These are phyloP conservation scores for Colletotrichum lentis DNA, from an alignment of 2,329 filamentous ascomycete genomes.

Conservation along the genomic window DNA sequence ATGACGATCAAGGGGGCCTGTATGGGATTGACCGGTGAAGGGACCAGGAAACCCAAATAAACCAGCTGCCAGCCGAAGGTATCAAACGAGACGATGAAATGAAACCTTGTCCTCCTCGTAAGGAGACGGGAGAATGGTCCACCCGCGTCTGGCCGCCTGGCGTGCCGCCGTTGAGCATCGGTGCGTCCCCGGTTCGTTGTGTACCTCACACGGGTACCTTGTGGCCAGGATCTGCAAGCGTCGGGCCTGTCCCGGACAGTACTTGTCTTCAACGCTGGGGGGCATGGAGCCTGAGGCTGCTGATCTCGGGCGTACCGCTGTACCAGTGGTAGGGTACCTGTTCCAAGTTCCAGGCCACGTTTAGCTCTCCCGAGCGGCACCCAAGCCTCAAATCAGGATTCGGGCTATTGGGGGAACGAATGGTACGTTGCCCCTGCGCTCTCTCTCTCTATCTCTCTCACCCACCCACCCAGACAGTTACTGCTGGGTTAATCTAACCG, in stretches of 20 bases:
- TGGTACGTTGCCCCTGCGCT: slow-evolving; percentile 8
- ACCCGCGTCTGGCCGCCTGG: slow-evolving; percentile 7
- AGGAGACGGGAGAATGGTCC: slow-evolving; percentile 31
- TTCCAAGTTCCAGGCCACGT: not conserved
- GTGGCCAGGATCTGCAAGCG: slow-evolving; percentile 9
- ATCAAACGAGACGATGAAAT: slow-evolving; percentile 4
- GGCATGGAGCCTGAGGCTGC: not conserved
- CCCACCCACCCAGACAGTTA: too few species aligned
- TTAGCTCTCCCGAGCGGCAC: slow-evolving; percentile 15
- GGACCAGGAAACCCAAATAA: slow-evolving; percentile 3
- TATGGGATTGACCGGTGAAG: slow-evolving; percentile 8
- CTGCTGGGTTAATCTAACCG: slow-evolving; percentile 16
- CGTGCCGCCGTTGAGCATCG: slow-evolving; percentile 20
- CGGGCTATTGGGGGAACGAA: not conserved
- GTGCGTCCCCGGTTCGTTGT: slow-evolving; percentile 21
- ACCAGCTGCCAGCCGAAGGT: slow-evolving; percentile 2
- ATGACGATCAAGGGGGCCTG: slow-evolving; percentile 12
- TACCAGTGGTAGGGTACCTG: not conserved
- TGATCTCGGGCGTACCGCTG: not conserved
- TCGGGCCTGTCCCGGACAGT: slow-evolving; percentile 18
- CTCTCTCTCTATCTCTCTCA: not conserved
- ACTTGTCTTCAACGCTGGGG: not conserved
- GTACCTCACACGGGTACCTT: not conserved
- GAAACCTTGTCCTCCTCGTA: slow-evolving; percentile 19
- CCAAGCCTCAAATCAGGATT: slow-evolving; percentile 1